Evolutionary conservation across 208 protist genomes (phyloP).

Genomic region (Leishmania lainsoni): DNA sequence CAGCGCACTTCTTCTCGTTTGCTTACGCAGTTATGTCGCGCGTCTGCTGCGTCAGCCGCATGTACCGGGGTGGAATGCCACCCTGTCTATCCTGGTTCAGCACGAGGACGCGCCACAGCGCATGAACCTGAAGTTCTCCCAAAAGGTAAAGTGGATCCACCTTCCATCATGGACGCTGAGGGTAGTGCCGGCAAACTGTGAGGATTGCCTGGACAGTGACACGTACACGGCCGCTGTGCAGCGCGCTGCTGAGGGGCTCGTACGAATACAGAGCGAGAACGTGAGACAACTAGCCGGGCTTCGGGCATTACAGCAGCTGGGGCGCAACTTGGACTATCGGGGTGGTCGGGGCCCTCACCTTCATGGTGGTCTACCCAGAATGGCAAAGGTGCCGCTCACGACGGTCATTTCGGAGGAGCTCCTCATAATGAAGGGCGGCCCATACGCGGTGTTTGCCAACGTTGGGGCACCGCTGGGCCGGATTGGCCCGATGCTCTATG

Average conservation of each 20-base stretch:
- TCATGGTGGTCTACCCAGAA: background rate
- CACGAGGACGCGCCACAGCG: slow-evolving; percentile 2
- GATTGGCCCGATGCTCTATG: slow-evolving; percentile 27
- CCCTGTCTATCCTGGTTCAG: slow-evolving; percentile 4
- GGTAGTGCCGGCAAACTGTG: slow-evolving; percentile 2
- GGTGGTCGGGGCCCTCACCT: background rate
- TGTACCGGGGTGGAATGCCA: slow-evolving; percentile 3
- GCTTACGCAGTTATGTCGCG: background rate
- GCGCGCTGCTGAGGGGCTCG: background rate
- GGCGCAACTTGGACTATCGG: background rate
- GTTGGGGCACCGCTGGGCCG: slow-evolving; percentile 14
- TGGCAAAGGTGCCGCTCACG: background rate
- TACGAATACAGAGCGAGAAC: background rate
- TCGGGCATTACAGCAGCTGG: background rate
- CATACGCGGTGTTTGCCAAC: slow-evolving; percentile 14
- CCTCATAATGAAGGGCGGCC: background rate
- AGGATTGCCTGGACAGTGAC: slow-evolving; percentile 8
- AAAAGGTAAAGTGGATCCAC: slow-evolving; percentile 11
- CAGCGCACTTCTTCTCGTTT: background rate
- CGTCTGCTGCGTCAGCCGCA: background rate
- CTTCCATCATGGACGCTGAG: slow-evolving; percentile 32
- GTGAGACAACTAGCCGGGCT: background rate
- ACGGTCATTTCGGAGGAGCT: background rate
- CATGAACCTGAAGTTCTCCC: background rate
- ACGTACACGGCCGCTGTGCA: background rate